A percentile compares a stretch with the other conserved stretches of the same genome.
phyloP scores from a whole-genome alignment of 2,329 filamentous ascomycete genomes.

The Fusarium sp. region DNA sequence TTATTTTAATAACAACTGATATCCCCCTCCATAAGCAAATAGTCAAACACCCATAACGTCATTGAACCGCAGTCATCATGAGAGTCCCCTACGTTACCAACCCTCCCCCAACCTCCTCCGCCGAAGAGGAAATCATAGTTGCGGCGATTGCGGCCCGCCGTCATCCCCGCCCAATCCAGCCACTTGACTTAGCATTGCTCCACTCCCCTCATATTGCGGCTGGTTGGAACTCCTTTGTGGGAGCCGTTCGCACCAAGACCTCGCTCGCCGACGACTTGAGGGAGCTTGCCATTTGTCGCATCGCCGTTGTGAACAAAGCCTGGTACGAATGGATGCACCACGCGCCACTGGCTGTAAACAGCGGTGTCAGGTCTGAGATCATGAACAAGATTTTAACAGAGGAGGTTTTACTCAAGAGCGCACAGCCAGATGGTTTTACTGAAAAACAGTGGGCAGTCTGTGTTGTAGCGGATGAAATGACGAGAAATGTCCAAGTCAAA shows the following conservation, averaged over 20 bases:
- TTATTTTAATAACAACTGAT: not conserved
- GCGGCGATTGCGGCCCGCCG: conserved; percentile 1
- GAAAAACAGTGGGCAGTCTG: conserved; percentile 1
- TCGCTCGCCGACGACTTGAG: not conserved
- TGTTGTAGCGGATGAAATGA: conserved; percentile 2
- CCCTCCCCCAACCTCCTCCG: not conserved
- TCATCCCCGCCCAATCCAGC: not conserved
- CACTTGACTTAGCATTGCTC: conserved; percentile 3
- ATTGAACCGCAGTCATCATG: not conserved
- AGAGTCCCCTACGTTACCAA: not conserved
- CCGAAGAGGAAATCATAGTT: not conserved
- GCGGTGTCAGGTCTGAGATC: not conserved
- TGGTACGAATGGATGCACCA: conserved; percentile 11
- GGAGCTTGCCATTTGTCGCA: conserved; percentile 1
- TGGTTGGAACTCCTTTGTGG: not conserved
- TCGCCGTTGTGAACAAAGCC: not conserved
- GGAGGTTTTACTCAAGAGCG: not conserved
- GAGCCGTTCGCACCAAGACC: not conserved
- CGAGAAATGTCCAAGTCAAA: not conserved
- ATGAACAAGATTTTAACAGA: not conserved
- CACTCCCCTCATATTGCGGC: not conserved
- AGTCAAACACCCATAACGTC: no score
- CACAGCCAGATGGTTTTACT: not conserved
- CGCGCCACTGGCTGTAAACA: not conserved
- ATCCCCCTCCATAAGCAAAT: no score